These are phyloP conservation scores for Cucumis cinereus DNA, from an alignment of 306 rosid species.

Conservation along the genomic window DNA sequence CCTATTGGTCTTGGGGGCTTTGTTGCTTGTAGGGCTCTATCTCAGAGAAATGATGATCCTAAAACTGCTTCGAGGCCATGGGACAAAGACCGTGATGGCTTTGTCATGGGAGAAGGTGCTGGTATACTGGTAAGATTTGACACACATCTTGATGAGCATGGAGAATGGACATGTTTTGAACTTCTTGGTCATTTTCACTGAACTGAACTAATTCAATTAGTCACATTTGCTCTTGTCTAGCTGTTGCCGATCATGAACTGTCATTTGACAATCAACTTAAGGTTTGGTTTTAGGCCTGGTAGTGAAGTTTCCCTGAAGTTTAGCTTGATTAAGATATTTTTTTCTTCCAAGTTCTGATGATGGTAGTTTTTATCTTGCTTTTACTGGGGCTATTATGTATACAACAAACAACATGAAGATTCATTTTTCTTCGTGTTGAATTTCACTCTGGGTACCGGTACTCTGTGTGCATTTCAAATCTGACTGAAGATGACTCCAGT, in stretches of 20 bases:
- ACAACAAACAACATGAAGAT: background rate
- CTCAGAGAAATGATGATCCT: slow-evolving; percentile 94
- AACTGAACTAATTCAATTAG: background rate
- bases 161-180: background rate
- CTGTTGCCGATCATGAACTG: background rate
- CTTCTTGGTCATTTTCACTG: background rate
- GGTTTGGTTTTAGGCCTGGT: background rate
- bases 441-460: background rate
- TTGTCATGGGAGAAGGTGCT: slow-evolving; percentile 99
- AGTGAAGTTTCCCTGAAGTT: background rate
- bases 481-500: background rate
- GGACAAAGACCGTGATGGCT: slow-evolving; percentile 92
- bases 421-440: background rate
- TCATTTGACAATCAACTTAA: background rate
- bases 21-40: slow-evolving; percentile 92
- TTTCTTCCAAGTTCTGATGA: background rate
- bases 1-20: slow-evolving; percentile 95
- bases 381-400: background rate
- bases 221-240: background rate
- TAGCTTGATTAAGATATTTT: background rate
- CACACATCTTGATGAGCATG: background rate
- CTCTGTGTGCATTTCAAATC: background rate
- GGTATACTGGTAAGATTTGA: slow-evolving; percentile 71
- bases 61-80: slow-evolving; percentile 99
- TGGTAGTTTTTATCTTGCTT: background rate